These are phyloP conservation scores for Aspergillus sp. DNA, from an alignment of 2,329 filamentous ascomycete species.

Conservation along the genomic window DNA sequence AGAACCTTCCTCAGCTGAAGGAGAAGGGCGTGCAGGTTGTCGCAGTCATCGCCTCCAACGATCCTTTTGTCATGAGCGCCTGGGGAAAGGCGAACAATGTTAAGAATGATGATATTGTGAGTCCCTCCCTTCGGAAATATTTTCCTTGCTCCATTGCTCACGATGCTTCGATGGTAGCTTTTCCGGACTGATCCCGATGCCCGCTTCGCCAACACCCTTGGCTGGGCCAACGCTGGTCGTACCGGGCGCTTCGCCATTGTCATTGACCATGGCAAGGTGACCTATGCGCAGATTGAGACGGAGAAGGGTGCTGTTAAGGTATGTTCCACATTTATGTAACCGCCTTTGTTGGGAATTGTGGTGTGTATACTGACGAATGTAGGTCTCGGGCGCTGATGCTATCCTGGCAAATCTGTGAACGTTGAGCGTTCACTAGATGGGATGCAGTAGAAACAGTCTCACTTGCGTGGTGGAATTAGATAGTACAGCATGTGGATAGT, in stretches of 20 bases:
- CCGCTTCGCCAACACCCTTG: slow-evolving; percentile 72
- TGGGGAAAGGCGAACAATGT: slow-evolving; percentile 85
- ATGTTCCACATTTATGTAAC: slow-evolving; percentile 1
- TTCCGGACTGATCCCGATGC: slow-evolving; percentile 73
- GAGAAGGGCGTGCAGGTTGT: slow-evolving; percentile 79
- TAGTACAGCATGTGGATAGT: too few species aligned
- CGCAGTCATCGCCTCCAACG: slow-evolving; percentile 77
- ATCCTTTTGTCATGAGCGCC: slow-evolving; percentile 80
- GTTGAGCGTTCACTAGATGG: background rate
- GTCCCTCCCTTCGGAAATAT: slow-evolving; percentile 17
- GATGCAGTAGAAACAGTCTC: background rate
- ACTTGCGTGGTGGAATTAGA: too few species aligned
- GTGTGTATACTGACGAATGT: background rate
- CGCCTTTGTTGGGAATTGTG: background rate
- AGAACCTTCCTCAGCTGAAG: slow-evolving; percentile 68
- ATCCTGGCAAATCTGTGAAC: slow-evolving; percentile 35
- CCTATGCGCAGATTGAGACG: slow-evolving; percentile 73
- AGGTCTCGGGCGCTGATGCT: slow-evolving; percentile 37
- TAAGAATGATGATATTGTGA: slow-evolving; percentile 66
- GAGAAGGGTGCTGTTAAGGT: slow-evolving; percentile 41
- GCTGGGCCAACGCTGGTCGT: slow-evolving; percentile 68
- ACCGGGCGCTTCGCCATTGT: slow-evolving; percentile 78
- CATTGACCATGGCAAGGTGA: slow-evolving; percentile 77
- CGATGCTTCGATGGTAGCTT: slow-evolving; percentile 47
- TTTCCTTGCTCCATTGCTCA: too few species aligned